Base-by-base conservation (phyloP, 2,329 filamentous ascomycete species). In the Ophiostoma australiae region DNA sequence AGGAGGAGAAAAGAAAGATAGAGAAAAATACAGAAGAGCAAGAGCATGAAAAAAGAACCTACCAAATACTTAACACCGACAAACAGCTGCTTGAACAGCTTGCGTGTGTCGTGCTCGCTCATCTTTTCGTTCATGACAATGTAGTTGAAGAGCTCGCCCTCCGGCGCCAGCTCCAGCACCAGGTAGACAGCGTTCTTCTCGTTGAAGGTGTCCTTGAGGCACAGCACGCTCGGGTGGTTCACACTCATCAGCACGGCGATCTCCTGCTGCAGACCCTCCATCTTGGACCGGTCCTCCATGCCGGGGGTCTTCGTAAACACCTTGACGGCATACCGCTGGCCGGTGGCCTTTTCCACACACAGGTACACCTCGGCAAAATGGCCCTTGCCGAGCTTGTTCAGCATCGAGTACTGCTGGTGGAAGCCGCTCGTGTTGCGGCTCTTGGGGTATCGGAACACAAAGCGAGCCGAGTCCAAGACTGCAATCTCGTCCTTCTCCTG, bases 161-260 rank as follows among this genome's bases (percentile, higher is more conserved):
- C 93, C 0, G 93, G 84, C 1, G 94, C 94, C 75, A 98, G 85
- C 79, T 99, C 95, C 68, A 98, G 82, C 13, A 99, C 90, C 61
- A 99, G 83, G 78, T 97, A 98, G 27, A 97, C 93, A 1, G 92
- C 92, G 75, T 95, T 93, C 68, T 86, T 86, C 79, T 99, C 95
- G 77, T 97, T 92, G 78, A 97, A 99, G 0, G 93, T 97, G 75
- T 97, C 94, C 79, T 97, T 97, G 70, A 99, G 83, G 78, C 94
- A 97, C 17, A 99, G 84, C 70, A 99, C 86, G 75, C 96, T 95
- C 4, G 93, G 92, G 79, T 99, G 95, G 78, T 91, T 97, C 73
- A 99, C 93, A n/a, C 93, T 89, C 93, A 97, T 98, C 73, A 99
- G 82, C 20, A 99, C 92, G 31, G 92, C 94, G 78, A 99, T 97